Conservation (phyloP, 1,284 basidiomycete species). For the Entoloma clypeatum region DNA sequence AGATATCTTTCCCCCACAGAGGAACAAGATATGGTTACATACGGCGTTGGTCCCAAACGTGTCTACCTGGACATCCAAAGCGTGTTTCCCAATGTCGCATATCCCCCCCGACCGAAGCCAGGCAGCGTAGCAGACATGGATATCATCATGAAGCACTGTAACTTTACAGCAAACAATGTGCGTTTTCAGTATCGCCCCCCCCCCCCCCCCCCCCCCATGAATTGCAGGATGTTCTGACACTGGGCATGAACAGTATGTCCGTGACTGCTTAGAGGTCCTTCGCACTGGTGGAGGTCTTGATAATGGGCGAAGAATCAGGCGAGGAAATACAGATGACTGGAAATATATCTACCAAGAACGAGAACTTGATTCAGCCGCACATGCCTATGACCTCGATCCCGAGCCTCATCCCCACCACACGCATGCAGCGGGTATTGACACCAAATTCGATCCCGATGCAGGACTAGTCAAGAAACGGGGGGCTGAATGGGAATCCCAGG, state of each 20-base stretch:
- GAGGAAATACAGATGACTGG: conserved; percentile 59
- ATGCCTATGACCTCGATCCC: conserved; percentile 16
- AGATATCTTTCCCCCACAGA: conserved; percentile 32
- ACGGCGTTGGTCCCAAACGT: conserved; percentile 56
- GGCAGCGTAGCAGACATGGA: conserved; percentile 72
- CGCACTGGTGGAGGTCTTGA: conserved; percentile 70
- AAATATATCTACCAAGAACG: conserved; percentile 64
- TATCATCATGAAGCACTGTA: conserved; percentile 67
- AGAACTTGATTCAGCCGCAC: conserved; percentile 30
- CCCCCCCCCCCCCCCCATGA: neutral
- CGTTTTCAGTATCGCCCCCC: conserved; percentile 12
- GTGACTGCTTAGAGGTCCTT: conserved; percentile 75
- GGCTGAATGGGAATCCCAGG: conserved; percentile 36
- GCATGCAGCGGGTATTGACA: conserved; percentile 17
- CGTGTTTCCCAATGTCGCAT: conserved; percentile 44
- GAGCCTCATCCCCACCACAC: conserved; percentile 29
- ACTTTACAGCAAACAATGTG: conserved; percentile 64
- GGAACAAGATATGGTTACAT: conserved; percentile 35
- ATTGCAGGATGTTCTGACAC: neutral
- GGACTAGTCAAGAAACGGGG: conserved; percentile 40
- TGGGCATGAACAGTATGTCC: conserved; percentile 54
- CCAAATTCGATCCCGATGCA: conserved; percentile 34
- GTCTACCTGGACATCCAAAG: conserved; percentile 57
- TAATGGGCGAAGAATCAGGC: conserved; percentile 56
- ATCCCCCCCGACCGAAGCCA: conserved; percentile 63